Percentiles rank a stretch among this genome's conserved stretches.
phyloP scores from a whole-genome alignment of 441 rosid genomes.

The Oxalis stricta region DNA sequence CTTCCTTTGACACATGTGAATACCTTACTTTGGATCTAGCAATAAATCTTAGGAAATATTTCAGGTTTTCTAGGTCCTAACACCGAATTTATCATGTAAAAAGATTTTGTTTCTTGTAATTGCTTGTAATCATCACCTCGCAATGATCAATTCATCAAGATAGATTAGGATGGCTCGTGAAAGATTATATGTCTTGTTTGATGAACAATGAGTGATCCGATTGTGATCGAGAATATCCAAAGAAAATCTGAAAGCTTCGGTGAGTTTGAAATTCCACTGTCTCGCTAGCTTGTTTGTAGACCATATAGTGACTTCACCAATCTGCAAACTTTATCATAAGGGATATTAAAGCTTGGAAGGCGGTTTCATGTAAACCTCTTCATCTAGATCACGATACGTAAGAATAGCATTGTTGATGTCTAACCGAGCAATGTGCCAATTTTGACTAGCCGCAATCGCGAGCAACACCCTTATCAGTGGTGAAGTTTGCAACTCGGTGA shows the following conservation, averaged over 20 bases:
- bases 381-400: background rate
- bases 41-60: background rate
- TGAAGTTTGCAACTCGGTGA: background rate
- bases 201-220: too few relatives aligned
- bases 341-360: background rate
- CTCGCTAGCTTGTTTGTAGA: too few relatives aligned
- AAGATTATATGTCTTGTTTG: too few relatives aligned
- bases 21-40: background rate
- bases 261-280: too few relatives aligned
- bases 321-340: background rate
- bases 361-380: background rate
- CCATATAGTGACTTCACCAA: background rate
- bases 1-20: background rate
- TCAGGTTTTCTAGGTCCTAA: background rate
- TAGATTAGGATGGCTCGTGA: too few relatives aligned
- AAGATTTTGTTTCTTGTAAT: background rate
- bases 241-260: too few relatives aligned
- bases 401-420: background rate
- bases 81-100: background rate
- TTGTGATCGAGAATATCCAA: too few relatives aligned
- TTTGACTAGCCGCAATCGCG: background rate
- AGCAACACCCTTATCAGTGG: background rate
- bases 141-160: too few relatives aligned
- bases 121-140: background rate
- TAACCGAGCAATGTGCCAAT: background rate